Conservation (phyloP, 306 rosid genomes). For the Hippophae rhamnoides region DNA sequence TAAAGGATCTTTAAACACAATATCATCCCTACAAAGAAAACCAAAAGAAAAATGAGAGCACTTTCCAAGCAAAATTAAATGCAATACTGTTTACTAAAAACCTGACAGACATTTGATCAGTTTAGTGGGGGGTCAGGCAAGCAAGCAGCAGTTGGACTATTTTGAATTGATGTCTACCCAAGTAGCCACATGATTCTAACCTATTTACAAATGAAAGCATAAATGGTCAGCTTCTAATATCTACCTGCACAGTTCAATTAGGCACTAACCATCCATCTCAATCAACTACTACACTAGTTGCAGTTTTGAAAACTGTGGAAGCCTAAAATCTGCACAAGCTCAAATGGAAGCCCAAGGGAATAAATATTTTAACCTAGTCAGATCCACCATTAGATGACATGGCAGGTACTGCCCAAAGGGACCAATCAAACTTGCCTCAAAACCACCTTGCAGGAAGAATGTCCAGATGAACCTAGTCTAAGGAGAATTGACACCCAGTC, state of each 20-base stretch:
- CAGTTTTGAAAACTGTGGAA: neutral
- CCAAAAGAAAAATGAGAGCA: neutral
- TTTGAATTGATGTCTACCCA: neutral
- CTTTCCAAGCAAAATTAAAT: neutral
- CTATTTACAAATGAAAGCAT: neutral
- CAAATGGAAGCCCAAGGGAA: neutral
- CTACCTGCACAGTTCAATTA: neutral
- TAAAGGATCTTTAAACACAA: conserved; percentile 77
- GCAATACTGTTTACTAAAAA: too few relatives aligned
- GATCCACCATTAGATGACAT: too few relatives aligned
- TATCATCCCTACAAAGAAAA: conserved; percentile 55
- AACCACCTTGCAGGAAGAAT: too few relatives aligned
- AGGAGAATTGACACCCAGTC: too few relatives aligned
- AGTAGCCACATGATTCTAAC: neutral
- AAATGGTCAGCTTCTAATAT: neutral
- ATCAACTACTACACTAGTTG: neutral
- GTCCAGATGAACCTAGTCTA: too few relatives aligned
- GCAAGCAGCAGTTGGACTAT: too few relatives aligned
- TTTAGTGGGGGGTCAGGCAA: too few relatives aligned
- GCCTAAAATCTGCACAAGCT: neutral
- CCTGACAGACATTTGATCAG: too few relatives aligned
- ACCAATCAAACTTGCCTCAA: too few relatives aligned
- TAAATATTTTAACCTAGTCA: too few relatives aligned
- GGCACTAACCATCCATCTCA: neutral
- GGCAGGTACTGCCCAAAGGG: too few relatives aligned